These are phyloP conservation scores for Alloascoidea africana DNA, from an alignment of 805 yeast species.

Conservation along the genomic window DNA sequence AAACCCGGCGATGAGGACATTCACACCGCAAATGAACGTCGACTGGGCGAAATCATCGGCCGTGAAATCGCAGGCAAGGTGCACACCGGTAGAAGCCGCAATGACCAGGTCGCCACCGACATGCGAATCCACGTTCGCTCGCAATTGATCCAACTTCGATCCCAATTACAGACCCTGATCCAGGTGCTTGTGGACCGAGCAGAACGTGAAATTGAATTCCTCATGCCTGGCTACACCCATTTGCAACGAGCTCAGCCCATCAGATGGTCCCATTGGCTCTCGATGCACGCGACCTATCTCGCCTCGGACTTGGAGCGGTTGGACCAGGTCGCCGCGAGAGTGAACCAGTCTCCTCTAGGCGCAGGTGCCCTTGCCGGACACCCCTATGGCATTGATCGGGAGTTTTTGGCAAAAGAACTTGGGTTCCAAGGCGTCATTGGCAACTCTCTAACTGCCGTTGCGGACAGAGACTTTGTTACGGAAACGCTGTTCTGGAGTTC, in stretches of 20 bases:
- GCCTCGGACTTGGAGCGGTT: conserved; percentile 82
- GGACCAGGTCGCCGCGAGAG: conserved; percentile 63
- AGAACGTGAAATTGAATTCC: conserved; percentile 68
- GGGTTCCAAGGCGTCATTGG: conserved; percentile 85
- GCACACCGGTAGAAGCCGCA: conserved; percentile 98
- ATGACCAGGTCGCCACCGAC: conserved; percentile 98
- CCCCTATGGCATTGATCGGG: conserved; percentile 97
- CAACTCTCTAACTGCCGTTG: conserved; percentile 90
- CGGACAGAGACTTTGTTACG: conserved; percentile 94
- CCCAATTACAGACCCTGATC: conserved; percentile 45
- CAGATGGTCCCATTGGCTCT: conserved; percentile 97
- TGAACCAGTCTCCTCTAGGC: conserved; percentile 86
- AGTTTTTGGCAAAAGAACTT: conserved; percentile 63
- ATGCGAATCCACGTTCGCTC: conserved; percentile 90
- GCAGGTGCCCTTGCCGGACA: conserved; percentile 98
- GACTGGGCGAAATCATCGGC: conserved; percentile 93
- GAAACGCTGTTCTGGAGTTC: conserved; percentile 95
- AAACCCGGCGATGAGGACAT: conserved; percentile 93
- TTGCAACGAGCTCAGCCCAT: conserved; percentile 99
- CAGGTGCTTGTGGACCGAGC: conserved; percentile 61
- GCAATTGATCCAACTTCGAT: conserved; percentile 41
- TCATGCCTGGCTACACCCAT: conserved; percentile 99
- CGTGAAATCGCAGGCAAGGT: conserved; percentile 91
- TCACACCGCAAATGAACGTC: conserved; percentile 96
- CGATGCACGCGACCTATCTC: conserved; percentile 89